Base-by-base conservation (phyloP, 140 eudicot genomes). In the Oenanthe javanica region DNA sequence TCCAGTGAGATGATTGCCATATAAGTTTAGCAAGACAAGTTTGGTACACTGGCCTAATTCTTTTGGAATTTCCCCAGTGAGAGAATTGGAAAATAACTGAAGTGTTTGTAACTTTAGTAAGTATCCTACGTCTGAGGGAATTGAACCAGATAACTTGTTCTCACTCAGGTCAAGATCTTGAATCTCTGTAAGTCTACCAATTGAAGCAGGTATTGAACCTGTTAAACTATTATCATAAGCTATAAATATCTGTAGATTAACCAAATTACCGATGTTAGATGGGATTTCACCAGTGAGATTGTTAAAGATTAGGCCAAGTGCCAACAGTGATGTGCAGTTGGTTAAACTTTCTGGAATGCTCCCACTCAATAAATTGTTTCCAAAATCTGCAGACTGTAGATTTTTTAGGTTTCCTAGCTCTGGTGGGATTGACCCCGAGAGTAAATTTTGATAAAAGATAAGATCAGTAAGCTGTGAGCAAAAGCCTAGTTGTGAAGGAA, bases 231-330 rank as follows among this genome's bases (percentile, higher is more conserved):
- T 94, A 27, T 4, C 19, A 52, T 74, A 85, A 59, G 89, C 98
- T 16, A 69, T 80, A 81, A 92, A 80, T 19, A 77, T 46, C 45
- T 83, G 87, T 74, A 90, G 91, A 77, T 82, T 80, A 4, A 46
- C 48, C 79, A 94, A 86, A 67, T 92, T 83, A 4, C 96, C 96
- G 6, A 94, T 86, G 21, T 84, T 84, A 2, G 78, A 81, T 2
- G 98, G 98, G 57, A 94, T 84, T 67, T 50, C 23, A 8, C 98
- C 98, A 2, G 88, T 90, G 78, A 94, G 92, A 51, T 85, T 84
- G 82, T 94, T 94, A 48, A 18, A 27, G 48, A 6, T 67, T 3
- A 93, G 71, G 77, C 82, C 78, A 13, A 94, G 81, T 69, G 50
- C 23, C 27, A 82, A n/a, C 77, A 94, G 66, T 7, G 82, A 75